A percentile compares a stretch with the other conserved stretches of the same genome.
Evolutionary conservation across 805 yeast genomes (phyloP).

Genomic region (Saccharomycopsis fermentans): DNA sequence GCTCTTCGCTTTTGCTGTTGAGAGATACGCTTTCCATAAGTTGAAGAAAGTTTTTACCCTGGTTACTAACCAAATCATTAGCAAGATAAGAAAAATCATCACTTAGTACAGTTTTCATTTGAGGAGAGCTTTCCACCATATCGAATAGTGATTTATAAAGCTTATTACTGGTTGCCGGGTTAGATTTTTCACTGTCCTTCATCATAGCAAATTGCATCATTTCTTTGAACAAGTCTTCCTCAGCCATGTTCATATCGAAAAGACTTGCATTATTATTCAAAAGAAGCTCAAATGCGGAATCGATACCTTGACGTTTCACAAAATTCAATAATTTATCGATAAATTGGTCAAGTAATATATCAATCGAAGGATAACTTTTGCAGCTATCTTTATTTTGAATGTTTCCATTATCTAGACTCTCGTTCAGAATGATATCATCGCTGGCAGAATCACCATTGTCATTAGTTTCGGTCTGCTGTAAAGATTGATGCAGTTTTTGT

Average conservation of each 20-base stretch:
- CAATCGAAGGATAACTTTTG: background rate
- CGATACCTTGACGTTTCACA: background rate
- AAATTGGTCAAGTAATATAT: background rate
- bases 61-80: slow-evolving; percentile 55
- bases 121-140: background rate
- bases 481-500: background rate
- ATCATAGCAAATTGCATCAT: slow-evolving; percentile 2
- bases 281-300: background rate
- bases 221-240: background rate
- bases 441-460: background rate
- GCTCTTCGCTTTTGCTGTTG: background rate
- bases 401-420: background rate
- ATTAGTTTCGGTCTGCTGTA: background rate
- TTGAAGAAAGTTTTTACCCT: slow-evolving; percentile 54
- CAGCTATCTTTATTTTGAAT: background rate
- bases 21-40: slow-evolving; percentile 47
- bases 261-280: background rate
- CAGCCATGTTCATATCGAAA: background rate
- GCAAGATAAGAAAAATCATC: slow-evolving; percentile 37
- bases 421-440: background rate
- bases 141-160: background rate
- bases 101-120: background rate
- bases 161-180: background rate
- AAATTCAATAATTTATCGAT: background rate
- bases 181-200: slow-evolving; percentile 1